Percentiles rank a stretch among this genome's conserved stretches.
Conservation (phyloP, 176 grass and related monocot genomes). For the Carex myosuroides region DNA sequence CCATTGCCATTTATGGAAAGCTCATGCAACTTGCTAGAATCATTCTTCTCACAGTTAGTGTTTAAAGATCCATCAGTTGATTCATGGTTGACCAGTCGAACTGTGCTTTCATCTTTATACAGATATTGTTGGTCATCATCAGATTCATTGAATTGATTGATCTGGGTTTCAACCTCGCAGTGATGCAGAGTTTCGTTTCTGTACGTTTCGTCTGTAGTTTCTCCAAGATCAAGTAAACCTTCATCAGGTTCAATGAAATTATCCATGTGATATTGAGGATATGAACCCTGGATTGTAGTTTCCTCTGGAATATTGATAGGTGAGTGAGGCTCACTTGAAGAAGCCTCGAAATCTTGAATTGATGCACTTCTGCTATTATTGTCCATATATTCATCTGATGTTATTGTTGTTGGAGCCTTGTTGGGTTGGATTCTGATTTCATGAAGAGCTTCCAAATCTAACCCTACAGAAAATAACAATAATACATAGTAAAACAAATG, state of each 20-base stretch:
- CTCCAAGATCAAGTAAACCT: constrained; percentile 33
- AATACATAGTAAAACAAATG: not conserved
- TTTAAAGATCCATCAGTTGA: constrained; percentile 35
- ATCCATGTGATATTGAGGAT: constrained; percentile 24
- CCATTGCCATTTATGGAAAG: not conserved
- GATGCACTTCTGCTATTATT: not conserved
- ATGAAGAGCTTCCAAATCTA: constrained; percentile 38
- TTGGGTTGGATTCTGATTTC: constrained; percentile 21
- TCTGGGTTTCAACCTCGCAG: not conserved
- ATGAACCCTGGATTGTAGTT: constrained; percentile 7
- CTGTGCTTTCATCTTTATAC: not conserved
- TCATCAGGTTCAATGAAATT: constrained; percentile 18
- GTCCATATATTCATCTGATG: not conserved
- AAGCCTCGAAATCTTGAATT: constrained; percentile 28
- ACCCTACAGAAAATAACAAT: constrained; percentile 25
- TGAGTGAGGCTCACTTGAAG: constrained; percentile 26
- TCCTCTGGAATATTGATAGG: constrained; percentile 25
- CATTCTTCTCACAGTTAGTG: constrained; percentile 34
- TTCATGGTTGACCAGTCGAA: not conserved
- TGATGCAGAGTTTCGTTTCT: not conserved
- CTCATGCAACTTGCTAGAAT: constrained; percentile 6
- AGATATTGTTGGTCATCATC: not conserved
- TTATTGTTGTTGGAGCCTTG: constrained; percentile 16
- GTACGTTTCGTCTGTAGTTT: constrained; percentile 19
- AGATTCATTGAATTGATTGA: not conserved